Conservation (phyloP, 257 asterid species). For the Cinchona pubescens region DNA sequence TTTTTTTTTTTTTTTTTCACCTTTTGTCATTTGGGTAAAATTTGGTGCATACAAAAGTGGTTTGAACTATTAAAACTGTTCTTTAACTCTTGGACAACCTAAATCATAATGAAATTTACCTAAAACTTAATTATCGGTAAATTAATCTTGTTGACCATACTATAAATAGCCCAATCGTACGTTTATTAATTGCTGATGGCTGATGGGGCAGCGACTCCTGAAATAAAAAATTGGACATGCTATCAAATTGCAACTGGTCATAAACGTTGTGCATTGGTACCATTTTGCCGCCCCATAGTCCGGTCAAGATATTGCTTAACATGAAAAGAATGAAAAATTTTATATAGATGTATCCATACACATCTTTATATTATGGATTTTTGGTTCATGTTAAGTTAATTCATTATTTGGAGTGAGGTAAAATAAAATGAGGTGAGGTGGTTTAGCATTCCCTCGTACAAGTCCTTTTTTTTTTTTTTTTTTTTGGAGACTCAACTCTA, state of each 20-base stretch:
- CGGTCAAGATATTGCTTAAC: no score
- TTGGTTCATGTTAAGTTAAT: no score
- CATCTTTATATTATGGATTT: no score
- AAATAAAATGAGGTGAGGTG: no score
- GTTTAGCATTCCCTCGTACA: no score
- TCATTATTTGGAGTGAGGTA: no score
- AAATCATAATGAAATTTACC: neutral
- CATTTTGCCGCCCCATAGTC: slow-evolving; percentile 7
- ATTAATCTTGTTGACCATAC: neutral
- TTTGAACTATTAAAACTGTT: no score
- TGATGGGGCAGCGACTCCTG: neutral
- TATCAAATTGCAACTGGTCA: neutral
- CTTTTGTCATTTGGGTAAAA: no score
- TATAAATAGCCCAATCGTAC: neutral
- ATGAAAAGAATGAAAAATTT: no score
- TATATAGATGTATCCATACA: no score
- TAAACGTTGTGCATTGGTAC: neutral
- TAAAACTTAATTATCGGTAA: neutral
- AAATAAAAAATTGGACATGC: neutral
- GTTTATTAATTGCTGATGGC: neutral
- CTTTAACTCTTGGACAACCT: neutral
- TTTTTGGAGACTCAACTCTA: neutral
- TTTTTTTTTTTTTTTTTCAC: neutral
- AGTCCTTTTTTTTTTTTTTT: no score
- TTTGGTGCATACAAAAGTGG: neutral